Conservation (phyloP, 345 rosid genomes). For the Rhizophora mangle region DNA sequence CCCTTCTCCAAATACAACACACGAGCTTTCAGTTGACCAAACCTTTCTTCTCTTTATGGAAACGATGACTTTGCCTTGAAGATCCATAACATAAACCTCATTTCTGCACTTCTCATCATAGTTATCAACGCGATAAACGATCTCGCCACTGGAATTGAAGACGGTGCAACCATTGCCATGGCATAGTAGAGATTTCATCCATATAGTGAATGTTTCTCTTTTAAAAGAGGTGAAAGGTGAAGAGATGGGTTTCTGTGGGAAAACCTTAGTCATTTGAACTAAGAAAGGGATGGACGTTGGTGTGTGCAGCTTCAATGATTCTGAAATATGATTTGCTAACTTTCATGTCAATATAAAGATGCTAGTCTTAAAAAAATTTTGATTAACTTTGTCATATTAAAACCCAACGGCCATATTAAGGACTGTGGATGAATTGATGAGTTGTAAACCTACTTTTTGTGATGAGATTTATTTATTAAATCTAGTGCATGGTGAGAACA, state of each 20-base stretch:
- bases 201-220: conserved; percentile 39
- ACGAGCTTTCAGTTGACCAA: not conserved
- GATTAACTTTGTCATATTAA: no score
- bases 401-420: no score
- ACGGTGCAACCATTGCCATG: conserved; percentile 48
- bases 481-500: no score
- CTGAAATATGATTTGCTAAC: no score
- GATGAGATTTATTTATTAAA: no score
- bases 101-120: conserved; percentile 35
- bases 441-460: no score
- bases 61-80: conserved; percentile 39
- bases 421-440: no score
- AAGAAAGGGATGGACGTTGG: not conserved
- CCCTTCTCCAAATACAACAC: no score
- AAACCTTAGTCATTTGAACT: conserved; percentile 26
- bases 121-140: conserved; percentile 45
- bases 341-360: no score
- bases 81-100: conserved; percentile 47
- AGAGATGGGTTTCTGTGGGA: conserved; percentile 12
- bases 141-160: conserved; percentile 36
- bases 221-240: conserved; percentile 18
- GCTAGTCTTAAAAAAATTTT: no score
- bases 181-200: conserved; percentile 50
- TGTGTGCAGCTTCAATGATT: no score
- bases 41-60: conserved; percentile 37